Percentiles rank a stretch among this genome's conserved stretches.
Evolutionary conservation across 2,329 filamentous ascomycete species (phyloP).

Genomic region (Ophiostoma himal-ulmi): DNA sequence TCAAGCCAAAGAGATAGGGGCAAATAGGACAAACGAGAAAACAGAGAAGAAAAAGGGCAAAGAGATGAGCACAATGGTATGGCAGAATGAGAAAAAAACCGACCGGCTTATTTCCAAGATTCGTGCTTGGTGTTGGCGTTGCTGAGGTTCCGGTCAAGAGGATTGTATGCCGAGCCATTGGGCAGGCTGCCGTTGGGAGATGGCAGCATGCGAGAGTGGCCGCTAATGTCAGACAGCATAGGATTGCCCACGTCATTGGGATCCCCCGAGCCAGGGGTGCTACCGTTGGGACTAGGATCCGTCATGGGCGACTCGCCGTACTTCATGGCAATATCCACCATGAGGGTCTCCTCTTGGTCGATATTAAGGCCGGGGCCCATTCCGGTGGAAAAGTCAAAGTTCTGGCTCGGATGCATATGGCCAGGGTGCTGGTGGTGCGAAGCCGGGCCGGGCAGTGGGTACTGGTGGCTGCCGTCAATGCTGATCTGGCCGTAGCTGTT

Average conservation of each 20-base stretch:
- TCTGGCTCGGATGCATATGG: neutral
- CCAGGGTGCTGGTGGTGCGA: neutral
- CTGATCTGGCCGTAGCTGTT: neutral
- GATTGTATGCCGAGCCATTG: neutral
- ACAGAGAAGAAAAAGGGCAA: neutral
- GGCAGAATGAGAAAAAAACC: neutral
- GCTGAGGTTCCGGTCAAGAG: neutral
- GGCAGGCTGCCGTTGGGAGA: neutral
- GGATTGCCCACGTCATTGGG: neutral
- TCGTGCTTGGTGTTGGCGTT: neutral
- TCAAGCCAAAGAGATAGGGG: neutral
- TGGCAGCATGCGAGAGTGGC: neutral
- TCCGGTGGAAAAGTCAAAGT: neutral
- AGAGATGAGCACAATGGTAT: too few relatives aligned
- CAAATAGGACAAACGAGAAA: too few relatives aligned
- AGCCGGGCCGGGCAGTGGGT: neutral
- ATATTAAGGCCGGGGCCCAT: neutral
- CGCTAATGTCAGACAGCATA: neutral
- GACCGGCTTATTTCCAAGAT: neutral
- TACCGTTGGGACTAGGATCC: neutral
- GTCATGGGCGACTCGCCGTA: neutral
- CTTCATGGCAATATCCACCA: neutral
- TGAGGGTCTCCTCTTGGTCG: neutral
- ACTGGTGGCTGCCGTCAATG: constrained; percentile 11
- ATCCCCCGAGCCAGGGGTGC: neutral